Base-by-base conservation (phyloP, 2,329 filamentous ascomycete genomes). In the Alternaria sp. region DNA sequence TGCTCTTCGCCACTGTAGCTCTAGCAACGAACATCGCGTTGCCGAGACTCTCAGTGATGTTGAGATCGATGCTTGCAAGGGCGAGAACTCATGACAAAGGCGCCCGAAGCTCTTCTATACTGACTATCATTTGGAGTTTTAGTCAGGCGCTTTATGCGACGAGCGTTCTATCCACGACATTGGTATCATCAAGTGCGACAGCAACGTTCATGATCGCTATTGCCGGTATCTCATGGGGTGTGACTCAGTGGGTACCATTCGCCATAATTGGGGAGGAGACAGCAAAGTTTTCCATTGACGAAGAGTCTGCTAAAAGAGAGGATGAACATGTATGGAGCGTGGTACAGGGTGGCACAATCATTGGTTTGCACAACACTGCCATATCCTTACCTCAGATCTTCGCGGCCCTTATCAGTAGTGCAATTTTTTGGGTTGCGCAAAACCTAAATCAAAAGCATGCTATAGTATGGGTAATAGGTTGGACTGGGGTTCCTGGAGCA, bases 1-100 rank as follows among this genome's bases (percentile, higher is more conserved):
- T 63, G 8, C 30, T 63, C 6, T 63, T 61, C 26, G 57, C 61
- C 7, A 49, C 28, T 14, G 48, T 61, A 14, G 61, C 61, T 18
- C 26, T 63, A n/a, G 38, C 8, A 18, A 61, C 53, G 22, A 60
- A 54, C 26, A 39, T 44, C 4, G 18, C 12, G 18, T 2, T 41
- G 38, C 38, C 18, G 18, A 41, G 18, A 6, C 18, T 41, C 20
- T 41, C 18, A 22, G 3, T 0, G 7, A 12, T 41, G 18, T 41
- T 12, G 9, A 12, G 6, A 22, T 22, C 18, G 18, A 41, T 41
- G 38, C 0, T 3, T 12, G 18, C 18, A 22, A 12, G 5, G 18
- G 38, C 8, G 7, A 12, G 5, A 12, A 12, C 3, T 1, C 9
- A 22, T 9, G 5, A 12, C 0, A 18, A 22, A 22, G 20, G 20